phyloP scores from a whole-genome alignment of 2,329 filamentous ascomycete species.

The Epichloe gansuensis region DNA sequence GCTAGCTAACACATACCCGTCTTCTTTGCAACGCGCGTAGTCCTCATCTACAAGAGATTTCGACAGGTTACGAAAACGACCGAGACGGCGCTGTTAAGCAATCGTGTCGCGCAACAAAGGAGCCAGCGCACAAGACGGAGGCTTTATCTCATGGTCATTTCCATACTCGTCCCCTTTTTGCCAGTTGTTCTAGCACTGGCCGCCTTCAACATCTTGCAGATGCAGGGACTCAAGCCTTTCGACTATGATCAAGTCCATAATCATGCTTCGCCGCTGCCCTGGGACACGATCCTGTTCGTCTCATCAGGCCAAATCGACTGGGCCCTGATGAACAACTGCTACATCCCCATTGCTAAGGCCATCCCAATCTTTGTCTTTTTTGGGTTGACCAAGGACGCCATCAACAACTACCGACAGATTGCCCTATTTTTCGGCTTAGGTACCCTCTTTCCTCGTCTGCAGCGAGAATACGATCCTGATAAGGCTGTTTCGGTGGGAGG shows the following conservation, averaged over 20 bases:
- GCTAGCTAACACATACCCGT: background rate
- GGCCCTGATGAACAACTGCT: constrained; percentile 31
- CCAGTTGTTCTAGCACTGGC: constrained; percentile 32
- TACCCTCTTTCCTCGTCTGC: constrained; percentile 28
- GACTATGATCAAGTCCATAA: constrained; percentile 30
- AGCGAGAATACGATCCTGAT: constrained; percentile 27
- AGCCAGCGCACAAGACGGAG: constrained; percentile 36
- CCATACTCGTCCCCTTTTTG: constrained; percentile 38
- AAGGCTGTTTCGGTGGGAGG: constrained; percentile 9
- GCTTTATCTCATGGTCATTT: constrained; percentile 42
- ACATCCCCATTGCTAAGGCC: constrained; percentile 34
- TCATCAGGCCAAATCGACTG: constrained; percentile 28
- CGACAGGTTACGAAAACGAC: constrained; percentile 31
- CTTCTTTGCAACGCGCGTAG: constrained; percentile 14
- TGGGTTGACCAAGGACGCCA: constrained; percentile 40
- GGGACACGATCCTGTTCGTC: constrained; percentile 34
- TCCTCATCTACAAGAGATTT: constrained; percentile 35
- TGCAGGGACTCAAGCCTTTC: constrained; percentile 21
- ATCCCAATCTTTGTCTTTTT: constrained; percentile 41
- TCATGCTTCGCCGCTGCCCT: constrained; percentile 24
- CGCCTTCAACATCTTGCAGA: constrained; percentile 25
- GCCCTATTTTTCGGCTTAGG: constrained; percentile 30
- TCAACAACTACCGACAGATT: constrained; percentile 32
- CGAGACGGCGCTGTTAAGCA: constrained; percentile 25
- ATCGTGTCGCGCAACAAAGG: constrained; percentile 27